These are phyloP conservation scores for Exsudoporus frostii DNA, from an alignment of 768 basidiomycete genomes.

Conservation along the genomic window DNA sequence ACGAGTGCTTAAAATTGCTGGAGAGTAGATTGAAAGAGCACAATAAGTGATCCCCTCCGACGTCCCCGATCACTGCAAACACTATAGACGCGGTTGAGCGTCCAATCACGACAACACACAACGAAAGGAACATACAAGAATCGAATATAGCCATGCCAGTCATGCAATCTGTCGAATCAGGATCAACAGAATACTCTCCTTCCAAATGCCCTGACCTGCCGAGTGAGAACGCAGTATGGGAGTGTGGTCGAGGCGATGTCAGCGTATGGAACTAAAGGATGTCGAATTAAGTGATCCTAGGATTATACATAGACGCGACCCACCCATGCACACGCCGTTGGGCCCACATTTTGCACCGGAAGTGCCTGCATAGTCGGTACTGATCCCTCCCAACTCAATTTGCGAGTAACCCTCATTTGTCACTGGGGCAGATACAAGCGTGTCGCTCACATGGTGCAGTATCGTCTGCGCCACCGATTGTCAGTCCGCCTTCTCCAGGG, in stretches of 20 bases:
- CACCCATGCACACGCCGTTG: slow-evolving; percentile 28
- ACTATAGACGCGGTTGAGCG: too few species aligned
- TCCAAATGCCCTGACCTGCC: too few species aligned
- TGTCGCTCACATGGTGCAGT: slow-evolving; percentile 47
- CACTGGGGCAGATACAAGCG: slow-evolving; percentile 35
- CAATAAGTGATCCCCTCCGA: too few species aligned
- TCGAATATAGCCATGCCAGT: slow-evolving; percentile 27
- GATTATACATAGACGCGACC: background rate
- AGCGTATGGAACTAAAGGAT: slow-evolving; percentile 15
- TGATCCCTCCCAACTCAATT: slow-evolving; percentile 23
- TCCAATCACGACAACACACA: too few species aligned
- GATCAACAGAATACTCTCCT: slow-evolving; percentile 29
- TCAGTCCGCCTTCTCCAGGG: too few species aligned
- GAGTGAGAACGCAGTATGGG: too few species aligned
- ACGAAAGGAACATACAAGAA: too few species aligned
- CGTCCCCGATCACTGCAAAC: too few species aligned
- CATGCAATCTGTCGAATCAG: slow-evolving; percentile 26
- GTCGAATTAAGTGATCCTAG: background rate
- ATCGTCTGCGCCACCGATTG: slow-evolving; percentile 38
- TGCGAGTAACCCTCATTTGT: slow-evolving; percentile 34
- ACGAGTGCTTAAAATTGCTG: too few species aligned
- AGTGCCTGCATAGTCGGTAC: slow-evolving; percentile 22
- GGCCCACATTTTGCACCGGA: slow-evolving; percentile 14
- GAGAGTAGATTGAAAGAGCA: too few species aligned
- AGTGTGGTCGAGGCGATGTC: slow-evolving; percentile 17